Evolutionary conservation across 164 flowering plant genomes (phyloP), one percentile per base, ranked within the genome.

Genomic region (Tinospora cordifolia): DNA sequence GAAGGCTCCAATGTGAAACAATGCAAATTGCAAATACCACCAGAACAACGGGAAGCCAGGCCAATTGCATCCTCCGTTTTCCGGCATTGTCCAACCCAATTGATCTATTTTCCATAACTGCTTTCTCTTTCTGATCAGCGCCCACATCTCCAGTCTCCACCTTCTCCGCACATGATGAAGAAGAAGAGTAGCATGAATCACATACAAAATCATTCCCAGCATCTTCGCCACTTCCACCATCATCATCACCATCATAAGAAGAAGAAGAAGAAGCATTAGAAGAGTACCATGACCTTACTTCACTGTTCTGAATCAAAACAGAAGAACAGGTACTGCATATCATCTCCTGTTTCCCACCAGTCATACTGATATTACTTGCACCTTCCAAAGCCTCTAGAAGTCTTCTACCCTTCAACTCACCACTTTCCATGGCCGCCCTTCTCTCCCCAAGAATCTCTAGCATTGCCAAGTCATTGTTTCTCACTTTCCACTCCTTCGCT

Each of bases 321-420:
- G 75, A 72, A 59, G 80, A 74, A 63, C 69, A 74, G 25, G 26
- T 67, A 67, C 72, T 76, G 27, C 67, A 62, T 0, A 72, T 68
- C 22, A 44, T 44, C 51, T 71, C 75, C 24, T 74, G 72, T 4
- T 34, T 41, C 39, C 30, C 67, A 21, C 30, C 67, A 21, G 40
- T 25, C 26, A 41, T 15, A 27, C 57, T 74, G 44, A 70, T 39
- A 30, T 63, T 67, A 27, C 46, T 41, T 22, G 67, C 76, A 71
- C 60, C 69, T 46, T 73, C 79, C 14, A 41, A 62, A 12, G 36
- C 74, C 54, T 76, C 82, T 11, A 81, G 79, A 57, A 87, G 87
- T 47, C 80, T 21, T 44, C 85, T 69, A 0, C 87, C 84, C 70
- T 81, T 84, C 62, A 87, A 41, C 72, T 71, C 75, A 3, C 86